Base-by-base conservation (phyloP, 1,284 basidiomycete genomes). In the Papiliotrema flavescens region DNA sequence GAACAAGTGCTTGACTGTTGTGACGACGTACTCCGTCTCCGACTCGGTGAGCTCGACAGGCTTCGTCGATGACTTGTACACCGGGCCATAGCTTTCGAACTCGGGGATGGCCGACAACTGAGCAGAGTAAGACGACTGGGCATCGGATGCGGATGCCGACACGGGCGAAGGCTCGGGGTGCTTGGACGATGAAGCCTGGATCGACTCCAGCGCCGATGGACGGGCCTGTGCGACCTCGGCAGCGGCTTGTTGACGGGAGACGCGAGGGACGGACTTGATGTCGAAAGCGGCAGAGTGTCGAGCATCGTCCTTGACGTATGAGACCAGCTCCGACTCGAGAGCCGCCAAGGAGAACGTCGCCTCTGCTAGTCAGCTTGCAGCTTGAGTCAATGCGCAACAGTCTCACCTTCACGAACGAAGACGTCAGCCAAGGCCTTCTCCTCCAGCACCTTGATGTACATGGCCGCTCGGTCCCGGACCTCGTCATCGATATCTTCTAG, bases 401-500 rank as follows among this genome's bases (percentile, higher is more conserved):
- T 67, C 81, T 54, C 59, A 89, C 93, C 93, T 78, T 97, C 91
- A 78, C 89, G 91, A 61, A 97, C 85, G 70, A 94, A 95, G 34
- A 83, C 83, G 65, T 90, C 85, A 6, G 90, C 90, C 54, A 99
- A 80, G 15, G 82, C 77, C 60, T 88, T 84, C 72, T 90, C 88
- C 62, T 87, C 83, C 66, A 97, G 84, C 7, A 90, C 82, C 78
- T 85, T 87, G 58, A 96, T 82, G 76, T 96, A 98, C 77, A 98
- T 83, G 11, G 95, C 91, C 5, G 95, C 96, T 56, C 96, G 89
- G 75, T 99, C 96, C 51, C 96, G 86, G 57, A 99, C 96, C 80
- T 99, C 96, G 71, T 99, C 96, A 61, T 98, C 96, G 19, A 98
- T 91, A 76, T 99, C 96, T 73, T 98, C 96, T 62, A 98, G 80